Evolutionary conservation across 495 filamentous ascomycete genomes (phyloP).

Genomic region (Penicillium bialowiezense): DNA sequence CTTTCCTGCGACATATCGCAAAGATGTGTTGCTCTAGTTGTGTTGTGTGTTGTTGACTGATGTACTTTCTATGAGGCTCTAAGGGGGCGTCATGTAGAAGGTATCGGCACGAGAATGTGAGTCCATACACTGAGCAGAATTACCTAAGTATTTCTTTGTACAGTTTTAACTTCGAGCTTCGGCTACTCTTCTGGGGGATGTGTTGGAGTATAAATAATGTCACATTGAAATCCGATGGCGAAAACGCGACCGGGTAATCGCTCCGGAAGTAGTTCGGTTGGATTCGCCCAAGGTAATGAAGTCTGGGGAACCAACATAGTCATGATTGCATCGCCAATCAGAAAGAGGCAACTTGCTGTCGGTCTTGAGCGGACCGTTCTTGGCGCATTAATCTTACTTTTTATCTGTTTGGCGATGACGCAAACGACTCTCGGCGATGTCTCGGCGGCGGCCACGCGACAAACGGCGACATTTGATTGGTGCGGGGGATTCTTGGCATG

Average conservation of each 20-base stretch:
- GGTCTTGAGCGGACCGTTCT: slow-evolving; percentile 12
- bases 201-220: slow-evolving; percentile 17
- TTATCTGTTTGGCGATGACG: slow-evolving; percentile 23
- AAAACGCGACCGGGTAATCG: slow-evolving; percentile 4
- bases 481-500: slow-evolving; percentile 14
- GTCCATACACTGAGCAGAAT: slow-evolving; percentile 30
- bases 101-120: slow-evolving; percentile 34
- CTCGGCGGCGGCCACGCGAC: slow-evolving; percentile 16
- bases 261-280: slow-evolving; percentile 9
- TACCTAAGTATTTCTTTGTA: slow-evolving; percentile 1
- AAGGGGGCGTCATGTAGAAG: slow-evolving; percentile 38
- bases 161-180: not conserved
- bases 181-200: slow-evolving; percentile 1
- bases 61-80: slow-evolving; percentile 26
- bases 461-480: slow-evolving; percentile 18
- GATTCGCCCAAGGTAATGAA: not conserved
- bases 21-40: slow-evolving; percentile 5
- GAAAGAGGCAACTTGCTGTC: slow-evolving; percentile 12
- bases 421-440: slow-evolving; percentile 26
- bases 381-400: slow-evolving; percentile 8
- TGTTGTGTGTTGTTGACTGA: not conserved
- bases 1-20: slow-evolving; percentile 45
- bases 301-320: slow-evolving; percentile 12
- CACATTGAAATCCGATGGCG: slow-evolving; percentile 12
- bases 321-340: slow-evolving; percentile 11